Conservation (phyloP, 1,139 yeast genomes). For the Geotrichum restrictum region DNA sequence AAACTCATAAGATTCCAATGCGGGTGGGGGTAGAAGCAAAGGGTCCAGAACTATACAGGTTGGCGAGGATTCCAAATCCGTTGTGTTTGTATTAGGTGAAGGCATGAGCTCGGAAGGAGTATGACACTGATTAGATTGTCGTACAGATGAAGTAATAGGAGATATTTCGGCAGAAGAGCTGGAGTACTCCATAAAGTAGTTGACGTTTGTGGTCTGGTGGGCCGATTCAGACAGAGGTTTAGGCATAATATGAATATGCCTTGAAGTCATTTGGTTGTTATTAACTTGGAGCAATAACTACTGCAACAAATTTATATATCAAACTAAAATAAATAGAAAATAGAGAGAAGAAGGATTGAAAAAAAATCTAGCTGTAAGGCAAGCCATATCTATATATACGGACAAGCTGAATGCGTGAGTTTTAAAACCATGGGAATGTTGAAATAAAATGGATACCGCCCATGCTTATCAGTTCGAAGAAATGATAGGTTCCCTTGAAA, state of each 20-base stretch:
- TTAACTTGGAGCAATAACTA: no score
- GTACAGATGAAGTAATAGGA: neutral
- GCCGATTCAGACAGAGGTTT: conserved; percentile 3
- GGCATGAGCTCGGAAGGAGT: neutral
- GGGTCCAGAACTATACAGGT: conserved; percentile 15
- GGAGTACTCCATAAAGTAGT: neutral
- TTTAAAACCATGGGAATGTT: neutral
- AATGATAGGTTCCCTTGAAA: conserved; percentile 1
- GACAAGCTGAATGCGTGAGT: neutral
- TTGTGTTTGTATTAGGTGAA: neutral
- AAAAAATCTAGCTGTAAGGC: no score
- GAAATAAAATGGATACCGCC: neutral
- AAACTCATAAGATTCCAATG: conserved; percentile 4
- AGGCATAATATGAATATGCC: conserved; percentile 10
- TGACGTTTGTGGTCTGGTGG: neutral
- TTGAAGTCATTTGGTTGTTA: conserved; percentile 2
- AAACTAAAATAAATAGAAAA: neutral
- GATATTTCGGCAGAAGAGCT: neutral
- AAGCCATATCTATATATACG: neutral
- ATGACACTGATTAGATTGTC: neutral
- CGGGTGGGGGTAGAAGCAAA: conserved; percentile 19
- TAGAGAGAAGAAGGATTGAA: neutral
- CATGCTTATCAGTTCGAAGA: conserved; percentile 10
- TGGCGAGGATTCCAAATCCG: neutral
- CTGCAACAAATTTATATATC: no score